phyloP scores from a whole-genome alignment of 129 eudicot genomes.

The Sambucus nigra region DNA sequence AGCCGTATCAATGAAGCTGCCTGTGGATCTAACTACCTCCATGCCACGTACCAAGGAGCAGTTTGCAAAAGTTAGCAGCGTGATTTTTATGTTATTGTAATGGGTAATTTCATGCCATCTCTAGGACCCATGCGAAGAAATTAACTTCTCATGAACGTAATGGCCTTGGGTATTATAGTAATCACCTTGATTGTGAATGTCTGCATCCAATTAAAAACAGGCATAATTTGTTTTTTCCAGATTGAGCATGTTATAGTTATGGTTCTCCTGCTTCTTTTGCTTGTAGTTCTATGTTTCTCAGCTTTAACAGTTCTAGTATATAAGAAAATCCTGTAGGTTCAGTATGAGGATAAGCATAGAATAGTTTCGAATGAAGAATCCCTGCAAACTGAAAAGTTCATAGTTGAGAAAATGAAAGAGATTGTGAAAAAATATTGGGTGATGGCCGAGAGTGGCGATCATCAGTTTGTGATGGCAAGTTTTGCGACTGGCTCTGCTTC shows the following conservation, averaged over 20 bases:
- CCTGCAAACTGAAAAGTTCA: not conserved
- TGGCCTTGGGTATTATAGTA: slow-evolving; percentile 32
- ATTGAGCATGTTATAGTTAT: not conserved
- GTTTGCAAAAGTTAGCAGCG: slow-evolving; percentile 19
- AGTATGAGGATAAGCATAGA: not conserved
- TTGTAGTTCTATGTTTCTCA: slow-evolving; percentile 9
- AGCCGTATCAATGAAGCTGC: slow-evolving; percentile 23
- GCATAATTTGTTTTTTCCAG: not conserved
- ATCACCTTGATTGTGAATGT: slow-evolving; percentile 22
- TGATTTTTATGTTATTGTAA: slow-evolving; percentile 20
- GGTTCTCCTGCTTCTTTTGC: slow-evolving; percentile 8
- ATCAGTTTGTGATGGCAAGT: slow-evolving; percentile 20
- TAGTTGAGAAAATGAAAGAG: not conserved
- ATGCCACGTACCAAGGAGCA: slow-evolving; percentile 10
- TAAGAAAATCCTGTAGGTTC: not conserved
- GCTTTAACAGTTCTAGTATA: slow-evolving; percentile 16
- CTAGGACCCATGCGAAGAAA: slow-evolving; percentile 25
- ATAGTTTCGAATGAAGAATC: not conserved
- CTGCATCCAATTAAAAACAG: slow-evolving; percentile 15
- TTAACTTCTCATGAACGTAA: slow-evolving; percentile 19
- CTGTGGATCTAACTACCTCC: slow-evolving; percentile 21
- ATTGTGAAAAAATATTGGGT: slow-evolving; percentile 19
- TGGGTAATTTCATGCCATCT: slow-evolving; percentile 32
- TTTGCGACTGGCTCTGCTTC: slow-evolving; percentile 13
- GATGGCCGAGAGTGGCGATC: slow-evolving; percentile 29